phyloP scores from a whole-genome alignment of 148 eudicot species.

The Chenopodium quinoa region DNA sequence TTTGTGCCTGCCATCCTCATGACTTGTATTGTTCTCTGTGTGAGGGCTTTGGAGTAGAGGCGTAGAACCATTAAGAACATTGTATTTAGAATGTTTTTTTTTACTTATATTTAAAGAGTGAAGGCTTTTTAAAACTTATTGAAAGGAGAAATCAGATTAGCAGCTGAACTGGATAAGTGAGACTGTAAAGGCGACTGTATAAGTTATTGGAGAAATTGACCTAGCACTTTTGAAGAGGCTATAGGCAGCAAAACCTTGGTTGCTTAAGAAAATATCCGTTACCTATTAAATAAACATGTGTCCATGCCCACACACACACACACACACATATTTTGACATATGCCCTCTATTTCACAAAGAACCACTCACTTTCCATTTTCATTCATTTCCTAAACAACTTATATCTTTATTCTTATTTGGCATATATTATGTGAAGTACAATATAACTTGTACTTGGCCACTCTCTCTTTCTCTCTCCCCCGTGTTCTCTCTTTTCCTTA shows the following conservation, averaged over 20 bases:
- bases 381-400: not conserved
- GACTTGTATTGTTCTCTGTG: not conserved
- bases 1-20: not conserved
- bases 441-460: too few relatives aligned
- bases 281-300: too few relatives aligned
- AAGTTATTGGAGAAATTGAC: not conserved
- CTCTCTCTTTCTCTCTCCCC: too few relatives aligned
- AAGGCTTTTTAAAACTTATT: not conserved
- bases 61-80: not conserved
- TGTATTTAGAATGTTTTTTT: too few relatives aligned
- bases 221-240: not conserved
- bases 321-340: too few relatives aligned
- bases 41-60: not conserved
- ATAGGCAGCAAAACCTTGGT: not conserved
- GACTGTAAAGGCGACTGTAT: not conserved
- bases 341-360: too few relatives aligned
- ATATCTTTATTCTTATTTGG: too few relatives aligned
- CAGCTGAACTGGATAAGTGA: not conserved
- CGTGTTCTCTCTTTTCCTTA: too few relatives aligned
- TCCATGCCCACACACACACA: too few relatives aligned
- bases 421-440: too few relatives aligned
- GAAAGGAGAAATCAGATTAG: not conserved
- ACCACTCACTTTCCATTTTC: too few relatives aligned
- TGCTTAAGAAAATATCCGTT: not conserved
- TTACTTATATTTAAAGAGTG: too few relatives aligned